These are phyloP conservation scores for Ganoderma lingzhi DNA, from an alignment of 1,284 basidiomycete species.

Conservation along the genomic window DNA sequence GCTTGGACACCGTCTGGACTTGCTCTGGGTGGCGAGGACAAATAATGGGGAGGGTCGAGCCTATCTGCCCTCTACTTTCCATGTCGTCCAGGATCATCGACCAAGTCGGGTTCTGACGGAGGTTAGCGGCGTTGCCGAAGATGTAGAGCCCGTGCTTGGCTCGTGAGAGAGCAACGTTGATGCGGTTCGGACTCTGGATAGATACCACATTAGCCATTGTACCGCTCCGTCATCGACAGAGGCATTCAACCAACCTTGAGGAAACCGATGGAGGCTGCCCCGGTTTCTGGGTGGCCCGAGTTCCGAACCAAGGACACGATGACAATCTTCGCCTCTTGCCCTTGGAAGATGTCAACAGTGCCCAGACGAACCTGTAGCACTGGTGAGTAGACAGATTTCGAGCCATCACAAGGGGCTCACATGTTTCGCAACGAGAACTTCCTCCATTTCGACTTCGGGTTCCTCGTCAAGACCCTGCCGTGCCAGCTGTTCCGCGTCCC, in stretches of 20 bases:
- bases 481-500: slow-evolving; percentile 66
- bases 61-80: slow-evolving; percentile 54
- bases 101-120: slow-evolving; percentile 66
- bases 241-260: slow-evolving; percentile 56
- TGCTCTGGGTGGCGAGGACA: slow-evolving; percentile 66
- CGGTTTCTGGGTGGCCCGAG: slow-evolving; percentile 55
- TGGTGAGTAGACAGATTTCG: not conserved
- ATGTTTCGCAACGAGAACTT: slow-evolving; percentile 50
- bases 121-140: slow-evolving; percentile 68
- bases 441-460: slow-evolving; percentile 37
- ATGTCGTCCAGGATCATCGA: slow-evolving; percentile 63
- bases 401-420: slow-evolving; percentile 39
- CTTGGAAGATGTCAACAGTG: slow-evolving; percentile 82
- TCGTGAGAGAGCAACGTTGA: slow-evolving; percentile 67
- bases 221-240: too few relatives aligned
- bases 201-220: not conserved
- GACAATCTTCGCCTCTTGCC: slow-evolving; percentile 72
- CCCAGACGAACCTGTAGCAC: slow-evolving; percentile 63
- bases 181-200: slow-evolving; percentile 32
- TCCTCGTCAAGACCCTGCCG: slow-evolving; percentile 51
- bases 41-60: slow-evolving; percentile 60
- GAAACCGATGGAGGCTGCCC: slow-evolving; percentile 66
- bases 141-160: slow-evolving; percentile 78
- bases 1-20: slow-evolving; percentile 51
- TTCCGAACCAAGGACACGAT: slow-evolving; percentile 81